A percentile compares a stretch with the other conserved stretches of the same genome.
These are phyloP conservation scores for Ogataea nitratoaversa DNA, from an alignment of 805 yeast genomes.

Conservation along the genomic window DNA sequence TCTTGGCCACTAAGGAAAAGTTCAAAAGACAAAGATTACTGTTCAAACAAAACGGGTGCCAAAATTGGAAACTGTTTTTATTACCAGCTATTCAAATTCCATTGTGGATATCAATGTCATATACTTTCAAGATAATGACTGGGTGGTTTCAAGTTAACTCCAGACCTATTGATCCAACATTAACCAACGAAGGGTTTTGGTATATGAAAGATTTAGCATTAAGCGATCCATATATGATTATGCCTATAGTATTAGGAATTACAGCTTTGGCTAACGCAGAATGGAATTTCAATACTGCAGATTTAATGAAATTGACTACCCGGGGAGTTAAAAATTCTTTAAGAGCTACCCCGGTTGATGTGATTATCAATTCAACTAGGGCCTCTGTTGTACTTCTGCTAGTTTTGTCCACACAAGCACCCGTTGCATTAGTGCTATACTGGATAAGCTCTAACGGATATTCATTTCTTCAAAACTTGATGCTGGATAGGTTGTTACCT, in stretches of 20 bases:
- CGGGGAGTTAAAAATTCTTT: slow-evolving; percentile 37
- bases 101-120: slow-evolving; percentile 75
- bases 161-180: slow-evolving; percentile 45
- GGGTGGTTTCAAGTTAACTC: slow-evolving; percentile 51
- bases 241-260: slow-evolving; percentile 72
- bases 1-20: slow-evolving; percentile 73
- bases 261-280: slow-evolving; percentile 75
- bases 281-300: slow-evolving; percentile 69
- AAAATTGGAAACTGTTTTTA: slow-evolving; percentile 73
- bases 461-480: slow-evolving; percentile 70
- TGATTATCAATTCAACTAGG: slow-evolving; percentile 67
- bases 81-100: slow-evolving; percentile 85
- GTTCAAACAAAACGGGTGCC: slow-evolving; percentile 65
- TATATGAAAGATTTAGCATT: slow-evolving; percentile 60
- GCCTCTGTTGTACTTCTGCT: slow-evolving; percentile 74
- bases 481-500: slow-evolving; percentile 66
- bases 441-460: slow-evolving; percentile 85
- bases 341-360: slow-evolving; percentile 57
- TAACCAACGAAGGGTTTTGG: slow-evolving; percentile 50
- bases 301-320: slow-evolving; percentile 40
- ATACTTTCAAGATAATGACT: slow-evolving; percentile 69
- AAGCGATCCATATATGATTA: slow-evolving; percentile 55
- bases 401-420: slow-evolving; percentile 83
- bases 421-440: slow-evolving; percentile 75
- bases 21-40: slow-evolving; percentile 67